phyloP scores from a whole-genome alignment of 192 early-diverging fungal genomes.

The Coemansia erecta region DNA sequence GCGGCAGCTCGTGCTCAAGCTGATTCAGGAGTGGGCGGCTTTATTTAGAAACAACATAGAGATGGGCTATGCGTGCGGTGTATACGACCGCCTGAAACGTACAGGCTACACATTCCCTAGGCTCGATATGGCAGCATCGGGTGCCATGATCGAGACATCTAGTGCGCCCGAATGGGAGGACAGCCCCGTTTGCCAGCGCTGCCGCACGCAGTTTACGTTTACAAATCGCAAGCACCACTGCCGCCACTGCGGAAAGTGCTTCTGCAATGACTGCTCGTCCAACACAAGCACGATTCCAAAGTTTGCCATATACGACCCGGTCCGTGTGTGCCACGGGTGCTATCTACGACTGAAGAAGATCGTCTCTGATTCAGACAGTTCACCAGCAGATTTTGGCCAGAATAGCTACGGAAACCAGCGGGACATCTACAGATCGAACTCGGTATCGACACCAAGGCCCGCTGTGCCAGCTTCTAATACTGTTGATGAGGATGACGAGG shows the following conservation, averaged over 20 bases:
- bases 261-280: slow-evolving; percentile 90
- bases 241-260: slow-evolving; percentile 93
- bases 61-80: slow-evolving; percentile 74
- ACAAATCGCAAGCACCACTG: slow-evolving; percentile 99
- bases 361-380: slow-evolving; percentile 31
- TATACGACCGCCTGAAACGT: slow-evolving; percentile 77
- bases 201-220: slow-evolving; percentile 87
- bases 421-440: neutral
- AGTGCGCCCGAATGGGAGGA: slow-evolving; percentile 98
- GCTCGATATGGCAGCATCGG: slow-evolving; percentile 57
- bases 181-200: slow-evolving; percentile 90
- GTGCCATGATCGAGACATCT: slow-evolving; percentile 78
- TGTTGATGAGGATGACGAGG: slow-evolving; percentile 77
- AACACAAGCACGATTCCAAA: slow-evolving; percentile 81
- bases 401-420: neutral
- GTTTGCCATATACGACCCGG: slow-evolving; percentile 82
- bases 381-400: slow-evolving; percentile 6
- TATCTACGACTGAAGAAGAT: slow-evolving; percentile 70
- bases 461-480: slow-evolving; percentile 1
- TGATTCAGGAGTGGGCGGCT: slow-evolving; percentile 90
- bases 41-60: slow-evolving; percentile 77
- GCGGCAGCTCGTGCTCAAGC: slow-evolving; percentile 64
- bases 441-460: neutral
- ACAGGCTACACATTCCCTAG: slow-evolving; percentile 72
- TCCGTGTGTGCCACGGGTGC: slow-evolving; percentile 96